A percentile compares a stretch with the other conserved stretches of the same genome.
These are phyloP conservation scores for Silene latifolia DNA, from an alignment of 148 eudicot genomes.

Conservation along the genomic window DNA sequence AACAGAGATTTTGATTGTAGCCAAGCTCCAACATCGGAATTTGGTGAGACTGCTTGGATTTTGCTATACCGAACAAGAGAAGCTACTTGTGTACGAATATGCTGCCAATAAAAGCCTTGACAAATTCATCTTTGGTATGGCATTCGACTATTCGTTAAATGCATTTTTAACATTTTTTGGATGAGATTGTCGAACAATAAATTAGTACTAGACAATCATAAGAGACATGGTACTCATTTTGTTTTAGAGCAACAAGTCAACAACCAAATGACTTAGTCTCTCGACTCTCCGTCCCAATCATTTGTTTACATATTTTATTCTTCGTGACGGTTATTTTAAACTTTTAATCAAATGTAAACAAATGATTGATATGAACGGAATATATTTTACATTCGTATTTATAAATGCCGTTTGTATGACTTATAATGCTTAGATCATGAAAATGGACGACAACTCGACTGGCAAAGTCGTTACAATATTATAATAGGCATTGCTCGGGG, in stretches of 20 bases:
- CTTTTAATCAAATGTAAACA: too few species aligned
- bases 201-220: too few species aligned
- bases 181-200: too few species aligned
- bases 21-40: slow-evolving; percentile 33
- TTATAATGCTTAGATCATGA: slow-evolving; percentile 9
- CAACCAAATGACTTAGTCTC: too few species aligned
- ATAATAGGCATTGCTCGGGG: slow-evolving; percentile 27
- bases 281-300: too few species aligned
- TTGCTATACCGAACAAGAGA: slow-evolving; percentile 24
- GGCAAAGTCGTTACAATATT: slow-evolving; percentile 24
- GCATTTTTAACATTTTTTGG: background rate
- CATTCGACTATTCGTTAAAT: background rate
- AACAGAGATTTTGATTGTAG: slow-evolving; percentile 25
- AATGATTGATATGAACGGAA: too few species aligned
- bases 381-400: too few species aligned
- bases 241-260: too few species aligned
- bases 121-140: slow-evolving; percentile 24
- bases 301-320: too few species aligned
- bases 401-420: too few species aligned
- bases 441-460: slow-evolving; percentile 14
- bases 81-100: slow-evolving; percentile 32
- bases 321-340: too few species aligned
- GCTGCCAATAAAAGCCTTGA: slow-evolving; percentile 34
- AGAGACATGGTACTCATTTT: too few species aligned
- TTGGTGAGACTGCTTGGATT: slow-evolving; percentile 31